These are phyloP conservation scores for Misopates orontium DNA, from an alignment of 257 asterid species.

Conservation along the genomic window DNA sequence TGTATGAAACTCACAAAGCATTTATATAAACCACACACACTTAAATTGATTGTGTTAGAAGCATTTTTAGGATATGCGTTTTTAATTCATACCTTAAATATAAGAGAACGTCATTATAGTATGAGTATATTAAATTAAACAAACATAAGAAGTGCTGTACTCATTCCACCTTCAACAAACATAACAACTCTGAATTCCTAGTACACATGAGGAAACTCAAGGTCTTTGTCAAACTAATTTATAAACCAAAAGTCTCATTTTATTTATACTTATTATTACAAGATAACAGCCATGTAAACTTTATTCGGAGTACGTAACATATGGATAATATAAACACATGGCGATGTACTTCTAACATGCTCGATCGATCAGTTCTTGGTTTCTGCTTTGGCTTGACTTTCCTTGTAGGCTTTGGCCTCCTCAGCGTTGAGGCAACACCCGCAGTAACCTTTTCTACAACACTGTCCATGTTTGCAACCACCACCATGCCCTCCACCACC, in stretches of 20 bases:
- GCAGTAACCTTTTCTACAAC: conserved; percentile 3
- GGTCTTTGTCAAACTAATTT: conserved; percentile 2
- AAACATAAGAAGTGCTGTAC: no score
- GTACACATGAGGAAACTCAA: no score
- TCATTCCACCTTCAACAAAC: no score
- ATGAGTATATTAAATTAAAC: no score
- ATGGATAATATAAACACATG: neutral
- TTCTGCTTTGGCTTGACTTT: conserved; percentile 22
- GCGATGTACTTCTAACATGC: neutral
- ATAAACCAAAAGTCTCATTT: no score
- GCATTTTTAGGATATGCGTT: no score
- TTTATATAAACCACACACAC: no score
- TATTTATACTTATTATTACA: neutral
- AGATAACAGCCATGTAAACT: neutral
- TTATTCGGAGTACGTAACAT: neutral
- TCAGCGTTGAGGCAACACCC: conserved; percentile 27
- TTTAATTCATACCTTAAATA: no score
- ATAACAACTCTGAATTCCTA: no score
- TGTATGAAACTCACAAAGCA: no score
- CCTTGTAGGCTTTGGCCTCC: conserved; percentile 24
- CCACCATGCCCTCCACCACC: neutral
- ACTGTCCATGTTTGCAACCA: neutral
- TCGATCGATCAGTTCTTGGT: conserved; percentile 21
- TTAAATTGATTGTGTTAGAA: no score
- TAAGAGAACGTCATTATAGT: no score